Evolutionary conservation across 257 asterid genomes (phyloP).

Genomic region (Solanum medicagineum): DNA sequence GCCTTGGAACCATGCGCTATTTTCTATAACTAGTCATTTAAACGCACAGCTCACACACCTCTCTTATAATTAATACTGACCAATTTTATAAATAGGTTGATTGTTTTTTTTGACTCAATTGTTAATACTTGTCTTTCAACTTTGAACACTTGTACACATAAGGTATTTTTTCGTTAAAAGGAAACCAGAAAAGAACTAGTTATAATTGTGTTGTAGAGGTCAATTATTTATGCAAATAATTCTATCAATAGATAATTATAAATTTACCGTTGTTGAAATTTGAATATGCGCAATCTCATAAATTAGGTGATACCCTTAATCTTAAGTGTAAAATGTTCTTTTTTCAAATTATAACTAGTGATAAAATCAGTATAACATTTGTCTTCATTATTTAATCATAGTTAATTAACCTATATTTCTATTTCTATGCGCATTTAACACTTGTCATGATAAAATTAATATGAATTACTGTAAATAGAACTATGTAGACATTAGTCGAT

Average conservation of each 20-base stretch:
- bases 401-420: neutral
- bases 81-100: neutral
- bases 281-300: too few species aligned
- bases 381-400: neutral
- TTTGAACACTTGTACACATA: neutral
- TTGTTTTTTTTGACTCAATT: neutral
- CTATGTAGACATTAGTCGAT: neutral
- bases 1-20: slow-evolving; percentile 9
- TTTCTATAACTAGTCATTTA: slow-evolving; percentile 13
- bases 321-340: neutral
- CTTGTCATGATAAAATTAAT: neutral
- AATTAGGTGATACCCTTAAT: too few species aligned
- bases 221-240: neutral
- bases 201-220: neutral
- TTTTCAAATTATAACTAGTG: neutral
- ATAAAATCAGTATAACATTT: too few species aligned
- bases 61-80: neutral
- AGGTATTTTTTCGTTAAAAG: neutral
- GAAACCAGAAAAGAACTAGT: neutral
- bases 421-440: neutral
- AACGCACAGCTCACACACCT: slow-evolving; percentile 1
- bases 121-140: neutral
- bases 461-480: neutral
- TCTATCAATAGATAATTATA: neutral
- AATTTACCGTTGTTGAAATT: neutral